Evolutionary conservation across 192 early-diverging fungal genomes (phyloP).

Genomic region (Dispira simplex): DNA sequence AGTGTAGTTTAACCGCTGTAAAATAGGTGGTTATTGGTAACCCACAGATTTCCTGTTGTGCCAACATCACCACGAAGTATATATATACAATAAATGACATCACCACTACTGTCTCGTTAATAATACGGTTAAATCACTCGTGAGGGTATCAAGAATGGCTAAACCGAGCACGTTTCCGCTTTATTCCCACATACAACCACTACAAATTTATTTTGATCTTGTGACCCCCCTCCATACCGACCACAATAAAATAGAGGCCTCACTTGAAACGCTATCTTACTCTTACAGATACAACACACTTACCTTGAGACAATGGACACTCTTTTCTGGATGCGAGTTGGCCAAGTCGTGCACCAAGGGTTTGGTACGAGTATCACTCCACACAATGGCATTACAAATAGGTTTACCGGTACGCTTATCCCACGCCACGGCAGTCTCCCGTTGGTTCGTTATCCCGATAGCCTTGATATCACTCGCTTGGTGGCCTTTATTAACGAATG

Average conservation of each 20-base stretch:
- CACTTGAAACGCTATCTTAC: no score
- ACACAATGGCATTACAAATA: conserved; percentile 78
- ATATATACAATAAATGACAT: no score
- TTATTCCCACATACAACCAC: no score
- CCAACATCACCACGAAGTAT: no score
- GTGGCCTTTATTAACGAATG: conserved; percentile 45
- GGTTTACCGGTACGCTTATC: conserved; percentile 63
- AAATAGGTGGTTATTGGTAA: conserved; percentile 88
- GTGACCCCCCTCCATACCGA: no score
- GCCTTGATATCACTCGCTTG: conserved; percentile 35
- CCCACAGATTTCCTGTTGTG: conserved; percentile 43
- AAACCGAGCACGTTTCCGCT: no score
- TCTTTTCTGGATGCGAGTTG: conserved; percentile 32
- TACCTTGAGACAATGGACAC: conserved; percentile 19
- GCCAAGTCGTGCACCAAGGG: conserved; percentile 47
- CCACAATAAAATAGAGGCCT: no score
- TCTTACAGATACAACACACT: no score
- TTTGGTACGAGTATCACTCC: conserved; percentile 77
- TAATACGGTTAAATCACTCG: no score
- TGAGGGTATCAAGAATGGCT: no score
- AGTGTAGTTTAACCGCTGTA: conserved; percentile 77
- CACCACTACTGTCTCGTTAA: no score
- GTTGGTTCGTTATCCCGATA: conserved; percentile 89
- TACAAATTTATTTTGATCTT: no score
- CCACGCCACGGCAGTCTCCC: conserved; percentile 88